Percentiles rank a stretch among this genome's conserved stretches.
Evolutionary conservation across 2,329 filamentous ascomycete species (phyloP).

Genomic region (Venturiaceae sp.): DNA sequence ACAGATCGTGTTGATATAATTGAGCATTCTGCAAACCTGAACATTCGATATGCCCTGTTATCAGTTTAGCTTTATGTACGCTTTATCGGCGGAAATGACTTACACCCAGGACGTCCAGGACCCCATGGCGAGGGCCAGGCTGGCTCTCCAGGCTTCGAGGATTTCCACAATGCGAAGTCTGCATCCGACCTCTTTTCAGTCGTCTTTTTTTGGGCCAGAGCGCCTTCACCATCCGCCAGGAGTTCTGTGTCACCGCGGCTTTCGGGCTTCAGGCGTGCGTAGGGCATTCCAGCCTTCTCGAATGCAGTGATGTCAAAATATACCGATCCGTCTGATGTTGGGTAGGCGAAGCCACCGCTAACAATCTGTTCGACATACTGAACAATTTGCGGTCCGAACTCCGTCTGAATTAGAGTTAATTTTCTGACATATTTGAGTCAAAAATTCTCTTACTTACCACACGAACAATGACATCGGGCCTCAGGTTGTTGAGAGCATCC

Average conservation of each 20-base stretch:
- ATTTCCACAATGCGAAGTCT: slow-evolving; percentile 93
- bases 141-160: slow-evolving; percentile 83
- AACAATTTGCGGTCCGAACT: slow-evolving; percentile 82
- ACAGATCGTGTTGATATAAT: not conserved
- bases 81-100: no score
- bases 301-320: slow-evolving; percentile 90
- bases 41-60: slow-evolving; percentile 5
- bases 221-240: slow-evolving; percentile 82
- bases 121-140: slow-evolving; percentile 87
- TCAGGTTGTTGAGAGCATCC: slow-evolving; percentile 72
- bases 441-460: no score
- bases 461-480: slow-evolving; percentile 71
- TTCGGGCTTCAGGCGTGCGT: slow-evolving; percentile 77
- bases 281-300: slow-evolving; percentile 73
- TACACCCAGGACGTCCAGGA: slow-evolving; percentile 78
- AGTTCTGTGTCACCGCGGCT: slow-evolving; percentile 75
- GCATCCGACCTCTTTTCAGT: slow-evolving; percentile 63
- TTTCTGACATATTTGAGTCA: no score
- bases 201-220: slow-evolving; percentile 48
- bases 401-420: no score
- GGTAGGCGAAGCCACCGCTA: slow-evolving; percentile 77
- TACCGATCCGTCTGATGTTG: slow-evolving; percentile 66
- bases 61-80: no score
- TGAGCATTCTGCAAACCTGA: not conserved
- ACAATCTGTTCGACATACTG: slow-evolving; percentile 75